A percentile compares a stretch with the other conserved stretches of the same genome.
Evolutionary conservation across 257 asterid species (phyloP).

Genomic region (Cinchona pubescens): DNA sequence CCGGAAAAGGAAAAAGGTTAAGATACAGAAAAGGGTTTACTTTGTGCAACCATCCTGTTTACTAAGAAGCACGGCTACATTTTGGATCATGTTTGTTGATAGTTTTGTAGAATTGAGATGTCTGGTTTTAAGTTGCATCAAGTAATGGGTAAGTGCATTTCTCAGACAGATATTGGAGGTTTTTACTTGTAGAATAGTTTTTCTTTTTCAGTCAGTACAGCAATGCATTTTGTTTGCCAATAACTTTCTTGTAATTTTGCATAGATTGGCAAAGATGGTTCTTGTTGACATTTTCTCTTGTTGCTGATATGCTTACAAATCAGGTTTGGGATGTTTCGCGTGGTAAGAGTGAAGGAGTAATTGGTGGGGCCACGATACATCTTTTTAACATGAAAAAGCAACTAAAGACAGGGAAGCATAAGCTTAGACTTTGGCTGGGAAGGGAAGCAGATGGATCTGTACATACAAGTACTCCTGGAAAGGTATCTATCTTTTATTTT

Average conservation of each 20-base stretch:
- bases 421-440: constrained; percentile 87
- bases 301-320: constrained; percentile 9
- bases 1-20: neutral
- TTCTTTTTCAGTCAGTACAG: neutral
- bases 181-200: neutral
- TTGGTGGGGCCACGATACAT: constrained; percentile 96
- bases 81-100: neutral
- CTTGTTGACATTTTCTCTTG: neutral
- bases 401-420: constrained; percentile 91
- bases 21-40: neutral
- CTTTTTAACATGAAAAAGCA: constrained; percentile 86
- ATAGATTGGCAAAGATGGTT: no score
- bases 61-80: neutral
- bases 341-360: constrained; percentile 62
- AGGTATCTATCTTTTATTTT: constrained; percentile 40
- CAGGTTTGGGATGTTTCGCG: constrained; percentile 90
- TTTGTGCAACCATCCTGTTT: neutral
- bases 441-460: constrained; percentile 94
- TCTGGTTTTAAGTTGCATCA: neutral
- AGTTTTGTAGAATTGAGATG: neutral
- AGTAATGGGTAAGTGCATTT: neutral
- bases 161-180: neutral
- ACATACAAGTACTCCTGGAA: constrained; percentile 83
- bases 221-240: neutral
- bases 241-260: neutral